Conservation (phyloP, 73 alveolate genomes). For the Stentor coeruleus region DNA sequence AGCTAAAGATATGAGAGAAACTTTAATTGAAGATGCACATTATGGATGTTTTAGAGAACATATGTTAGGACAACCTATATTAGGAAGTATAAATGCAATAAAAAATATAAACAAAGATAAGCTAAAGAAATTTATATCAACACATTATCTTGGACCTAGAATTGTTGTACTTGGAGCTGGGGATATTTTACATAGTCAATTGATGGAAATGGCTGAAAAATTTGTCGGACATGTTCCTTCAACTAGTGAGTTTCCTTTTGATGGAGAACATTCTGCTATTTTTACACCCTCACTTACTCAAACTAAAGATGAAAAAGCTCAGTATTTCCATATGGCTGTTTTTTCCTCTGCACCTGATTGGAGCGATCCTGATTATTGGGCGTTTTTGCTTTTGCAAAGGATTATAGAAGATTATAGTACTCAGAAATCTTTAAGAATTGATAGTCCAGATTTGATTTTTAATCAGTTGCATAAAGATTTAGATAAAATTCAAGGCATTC, state of each 20-base stretch:
- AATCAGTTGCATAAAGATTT: constrained; percentile 25
- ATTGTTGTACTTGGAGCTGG: constrained; percentile 87
- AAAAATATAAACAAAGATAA: constrained; percentile 61
- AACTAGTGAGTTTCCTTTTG: constrained; percentile 25
- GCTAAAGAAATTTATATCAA: constrained; percentile 65
- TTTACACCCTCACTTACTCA: constrained; percentile 36
- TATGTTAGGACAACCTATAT: constrained; percentile 85
- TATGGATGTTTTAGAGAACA: constrained; percentile 65
- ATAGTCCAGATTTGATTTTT: background rate
- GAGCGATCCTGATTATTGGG: constrained; percentile 75
- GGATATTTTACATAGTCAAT: constrained; percentile 59
- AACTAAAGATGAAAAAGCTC: constrained; percentile 67
- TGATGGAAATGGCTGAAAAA: constrained; percentile 67
- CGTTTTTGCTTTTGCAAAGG: constrained; percentile 78
- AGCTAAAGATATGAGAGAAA: background rate
- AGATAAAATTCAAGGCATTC: constrained; percentile 39
- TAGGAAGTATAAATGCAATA: constrained; percentile 79
- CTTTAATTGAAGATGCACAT: constrained; percentile 54
- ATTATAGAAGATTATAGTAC: constrained; percentile 63
- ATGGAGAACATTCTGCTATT: constrained; percentile 45
- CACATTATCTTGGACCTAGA: constrained; percentile 76
- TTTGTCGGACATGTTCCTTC: constrained; percentile 55
- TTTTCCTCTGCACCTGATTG: constrained; percentile 85
- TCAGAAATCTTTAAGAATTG: constrained; percentile 31
- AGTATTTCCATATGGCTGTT: constrained; percentile 65